phyloP scores from a whole-genome alignment of 2,329 filamentous ascomycete genomes.

The Akanthomyces muscarius region DNA sequence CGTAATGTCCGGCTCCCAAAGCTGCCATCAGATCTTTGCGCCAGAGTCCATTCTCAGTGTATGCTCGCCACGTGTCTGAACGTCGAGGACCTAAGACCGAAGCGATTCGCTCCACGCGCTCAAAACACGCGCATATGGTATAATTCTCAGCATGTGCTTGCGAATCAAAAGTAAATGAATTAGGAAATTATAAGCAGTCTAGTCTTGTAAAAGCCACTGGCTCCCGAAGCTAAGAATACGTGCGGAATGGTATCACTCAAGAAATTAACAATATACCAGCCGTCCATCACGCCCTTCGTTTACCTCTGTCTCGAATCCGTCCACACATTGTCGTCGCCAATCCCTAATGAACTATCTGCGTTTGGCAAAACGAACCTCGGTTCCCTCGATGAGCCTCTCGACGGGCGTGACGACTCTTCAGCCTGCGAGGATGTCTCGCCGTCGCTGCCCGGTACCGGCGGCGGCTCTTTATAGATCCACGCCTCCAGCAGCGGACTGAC shows the following conservation, averaged over 20 bases:
- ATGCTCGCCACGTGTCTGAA: too few species aligned
- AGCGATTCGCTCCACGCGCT: too few species aligned
- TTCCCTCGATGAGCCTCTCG: slow-evolving; percentile 20
- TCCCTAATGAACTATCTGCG: slow-evolving; percentile 34
- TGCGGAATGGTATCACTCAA: slow-evolving; percentile 12
- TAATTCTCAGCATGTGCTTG: too few species aligned
- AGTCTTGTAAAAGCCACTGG: background rate
- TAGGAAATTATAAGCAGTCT: slow-evolving; percentile 2
- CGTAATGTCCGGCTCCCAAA: too few species aligned
- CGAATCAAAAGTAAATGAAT: background rate
- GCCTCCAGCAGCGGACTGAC: slow-evolving; percentile 63
- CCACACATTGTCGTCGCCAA: slow-evolving; percentile 39
- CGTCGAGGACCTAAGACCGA: too few species aligned
- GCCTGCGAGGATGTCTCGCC: slow-evolving; percentile 22
- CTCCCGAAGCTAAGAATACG: background rate
- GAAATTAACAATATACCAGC: background rate
- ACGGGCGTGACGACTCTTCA: slow-evolving; percentile 18
- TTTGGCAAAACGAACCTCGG: slow-evolving; percentile 30
- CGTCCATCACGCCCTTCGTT: background rate
- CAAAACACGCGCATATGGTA: too few species aligned
- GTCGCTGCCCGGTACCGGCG: slow-evolving; percentile 30
- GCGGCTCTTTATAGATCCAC: slow-evolving; percentile 62
- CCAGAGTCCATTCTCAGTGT: too few species aligned
- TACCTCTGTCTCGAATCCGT: slow-evolving; percentile 22
- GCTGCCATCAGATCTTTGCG: too few species aligned